Conservation (phyloP, 371 early-diverging fungal genomes). For the Syncephalastrum monosporum region DNA sequence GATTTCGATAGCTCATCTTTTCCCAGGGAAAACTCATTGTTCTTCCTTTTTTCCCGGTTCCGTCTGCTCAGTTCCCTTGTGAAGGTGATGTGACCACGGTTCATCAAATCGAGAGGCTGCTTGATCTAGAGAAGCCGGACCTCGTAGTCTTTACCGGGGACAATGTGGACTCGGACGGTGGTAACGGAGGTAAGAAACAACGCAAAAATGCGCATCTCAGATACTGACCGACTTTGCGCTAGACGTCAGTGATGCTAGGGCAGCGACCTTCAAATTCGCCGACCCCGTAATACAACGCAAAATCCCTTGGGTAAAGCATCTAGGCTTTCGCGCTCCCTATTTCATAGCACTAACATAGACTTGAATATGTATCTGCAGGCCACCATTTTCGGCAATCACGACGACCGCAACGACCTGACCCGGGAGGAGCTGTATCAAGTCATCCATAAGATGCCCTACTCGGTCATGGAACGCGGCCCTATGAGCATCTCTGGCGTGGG, state of each 20-base stretch:
- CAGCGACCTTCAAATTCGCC: constrained; percentile 49
- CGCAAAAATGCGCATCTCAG: background rate
- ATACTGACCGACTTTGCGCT: background rate
- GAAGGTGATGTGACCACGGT: constrained; percentile 47
- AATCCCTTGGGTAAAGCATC: constrained; percentile 42
- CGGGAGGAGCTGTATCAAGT: constrained; percentile 52
- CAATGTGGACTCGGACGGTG: constrained; percentile 45
- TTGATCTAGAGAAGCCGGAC: constrained; percentile 51
- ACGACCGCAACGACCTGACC: constrained; percentile 49
- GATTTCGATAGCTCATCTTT: background rate
- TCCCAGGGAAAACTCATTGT: too few relatives aligned
- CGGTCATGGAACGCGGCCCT: constrained; percentile 44
- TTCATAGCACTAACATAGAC: background rate
- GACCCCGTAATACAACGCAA: constrained; percentile 42
- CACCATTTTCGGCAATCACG: constrained; percentile 57
- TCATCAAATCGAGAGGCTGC: constrained; percentile 37
- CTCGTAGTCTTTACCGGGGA: constrained; percentile 60
- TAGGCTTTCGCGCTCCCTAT: too few relatives aligned
- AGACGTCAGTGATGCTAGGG: constrained; percentile 35
- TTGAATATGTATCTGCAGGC: constrained; percentile 18
- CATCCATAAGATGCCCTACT: constrained; percentile 46
- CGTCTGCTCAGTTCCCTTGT: constrained; percentile 31
- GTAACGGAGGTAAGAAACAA: background rate
- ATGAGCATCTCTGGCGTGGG: constrained; percentile 47
- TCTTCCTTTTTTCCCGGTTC: background rate